These are phyloP conservation scores for Fusarium sterilihyphosum DNA, from an alignment of 2,329 filamentous ascomycete species.

Conservation along the genomic window DNA sequence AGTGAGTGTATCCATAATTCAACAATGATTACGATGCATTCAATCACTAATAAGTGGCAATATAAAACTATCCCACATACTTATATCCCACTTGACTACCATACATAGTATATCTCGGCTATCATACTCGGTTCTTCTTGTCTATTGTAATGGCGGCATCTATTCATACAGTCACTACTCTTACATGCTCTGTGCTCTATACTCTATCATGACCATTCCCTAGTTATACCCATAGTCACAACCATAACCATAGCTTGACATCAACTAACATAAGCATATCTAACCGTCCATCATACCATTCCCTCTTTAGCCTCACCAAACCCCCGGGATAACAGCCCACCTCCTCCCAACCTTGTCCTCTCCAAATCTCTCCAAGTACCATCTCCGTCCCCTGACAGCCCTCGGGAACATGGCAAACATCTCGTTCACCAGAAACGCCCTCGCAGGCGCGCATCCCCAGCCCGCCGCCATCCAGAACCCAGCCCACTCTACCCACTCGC, in stretches of 20 bases:
- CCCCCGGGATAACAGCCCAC: slow-evolving; percentile 74
- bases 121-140: slow-evolving; percentile 19
- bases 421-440: slow-evolving; percentile 87
- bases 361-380: slow-evolving; percentile 92
- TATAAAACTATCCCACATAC: not conserved
- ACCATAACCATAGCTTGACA: not conserved
- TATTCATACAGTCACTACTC: not conserved
- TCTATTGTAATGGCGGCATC: not conserved
- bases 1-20: not conserved
- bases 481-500: slow-evolving; percentile 95
- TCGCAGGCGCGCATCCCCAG: slow-evolving; percentile 75
- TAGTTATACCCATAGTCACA: not conserved
- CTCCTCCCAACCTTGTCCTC: slow-evolving; percentile 78
- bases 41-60: not conserved
- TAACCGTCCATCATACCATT: not conserved
- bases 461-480: slow-evolving; percentile 85
- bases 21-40: not conserved
- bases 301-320: slow-evolving; percentile 57
- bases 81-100: not conserved
- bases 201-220: not conserved
- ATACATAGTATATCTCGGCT: slow-evolving; percentile 11
- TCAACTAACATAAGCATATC: slow-evolving; percentile 10
- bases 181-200: not conserved
- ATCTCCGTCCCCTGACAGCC: slow-evolving; percentile 80
- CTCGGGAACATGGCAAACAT: slow-evolving; percentile 89